Percentiles rank a stretch among this genome's conserved stretches.
Conservation (phyloP, 306 rosid species). For the Dalbergia cultrata region DNA sequence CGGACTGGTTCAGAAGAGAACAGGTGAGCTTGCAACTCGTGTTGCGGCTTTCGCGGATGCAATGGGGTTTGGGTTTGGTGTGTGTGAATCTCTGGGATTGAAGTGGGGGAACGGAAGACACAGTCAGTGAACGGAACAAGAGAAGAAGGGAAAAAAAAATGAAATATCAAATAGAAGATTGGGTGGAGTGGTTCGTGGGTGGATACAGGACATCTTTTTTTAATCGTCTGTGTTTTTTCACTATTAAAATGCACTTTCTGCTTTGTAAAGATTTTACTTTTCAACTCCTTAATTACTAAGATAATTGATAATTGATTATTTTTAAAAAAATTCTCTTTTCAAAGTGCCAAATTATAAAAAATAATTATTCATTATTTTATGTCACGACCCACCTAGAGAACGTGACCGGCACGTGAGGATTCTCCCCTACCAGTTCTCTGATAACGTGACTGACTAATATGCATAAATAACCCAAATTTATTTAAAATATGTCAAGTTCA, state of each 20-base stretch:
- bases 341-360: no score
- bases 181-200: constrained; percentile 86
- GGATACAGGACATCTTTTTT: constrained; percentile 41
- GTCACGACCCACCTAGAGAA: no score
- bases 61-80: background rate
- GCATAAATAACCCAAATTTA: no score
- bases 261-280: no score
- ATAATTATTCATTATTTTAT: no score
- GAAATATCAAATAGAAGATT: constrained; percentile 47
- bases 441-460: no score
- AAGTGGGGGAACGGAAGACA: constrained; percentile 41
- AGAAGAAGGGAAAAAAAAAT: background rate
- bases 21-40: constrained; percentile 38
- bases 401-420: no score
- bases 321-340: no score
- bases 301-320: background rate
- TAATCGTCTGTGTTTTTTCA: background rate
- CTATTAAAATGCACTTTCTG: background rate
- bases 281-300: background rate
- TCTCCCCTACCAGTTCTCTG: no score
- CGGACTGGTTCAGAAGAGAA: constrained; percentile 53
- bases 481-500: no score
- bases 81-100: constrained; percentile 27
- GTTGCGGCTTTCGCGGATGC: constrained; percentile 14
- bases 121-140: constrained; percentile 59